Percentiles rank a stretch among this genome's conserved stretches.
Evolutionary conservation across 306 rosid genomes (phyloP).

Genomic region (Cicer pinnatifidum): DNA sequence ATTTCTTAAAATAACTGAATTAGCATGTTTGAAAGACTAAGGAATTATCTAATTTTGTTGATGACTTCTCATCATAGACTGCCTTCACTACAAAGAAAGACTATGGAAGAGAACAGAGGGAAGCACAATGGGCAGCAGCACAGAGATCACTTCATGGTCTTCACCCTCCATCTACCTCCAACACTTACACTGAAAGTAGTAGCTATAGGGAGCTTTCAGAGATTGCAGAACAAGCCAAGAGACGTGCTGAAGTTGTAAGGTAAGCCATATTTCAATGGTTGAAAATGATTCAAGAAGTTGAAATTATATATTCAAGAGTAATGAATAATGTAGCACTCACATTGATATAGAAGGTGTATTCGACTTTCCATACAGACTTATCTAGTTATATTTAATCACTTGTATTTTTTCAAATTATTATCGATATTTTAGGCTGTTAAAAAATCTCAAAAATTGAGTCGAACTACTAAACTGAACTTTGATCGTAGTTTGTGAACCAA

Average conservation of each 20-base stretch:
- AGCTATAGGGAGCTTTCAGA: slow-evolving; percentile 86
- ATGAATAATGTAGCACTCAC: too few relatives aligned
- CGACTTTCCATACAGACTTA: too few relatives aligned
- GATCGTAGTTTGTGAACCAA: too few relatives aligned
- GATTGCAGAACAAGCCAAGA: slow-evolving; percentile 90
- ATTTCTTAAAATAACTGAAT: background rate
- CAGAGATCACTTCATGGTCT: slow-evolving; percentile 93
- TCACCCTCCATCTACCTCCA: slow-evolving; percentile 70
- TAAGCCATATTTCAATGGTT: slow-evolving; percentile 41
- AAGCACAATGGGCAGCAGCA: slow-evolving; percentile 94
- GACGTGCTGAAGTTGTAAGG: slow-evolving; percentile 94
- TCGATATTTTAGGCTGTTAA: too few relatives aligned
- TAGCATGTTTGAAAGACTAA: background rate
- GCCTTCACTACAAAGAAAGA: slow-evolving; percentile 96
- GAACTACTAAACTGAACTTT: too few relatives aligned
- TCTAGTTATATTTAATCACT: too few relatives aligned
- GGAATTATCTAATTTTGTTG: background rate
- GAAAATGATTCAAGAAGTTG: background rate
- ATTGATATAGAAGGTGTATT: too few relatives aligned
- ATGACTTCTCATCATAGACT: slow-evolving; percentile 57
- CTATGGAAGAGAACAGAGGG: slow-evolving; percentile 94
- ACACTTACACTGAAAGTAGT: slow-evolving; percentile 60
- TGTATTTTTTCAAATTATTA: too few relatives aligned
- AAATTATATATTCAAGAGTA: background rate
- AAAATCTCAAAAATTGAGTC: too few relatives aligned